Base-by-base conservation (phyloP, 192 early-diverging fungal species). In the Mycoemilia scoparia region DNA sequence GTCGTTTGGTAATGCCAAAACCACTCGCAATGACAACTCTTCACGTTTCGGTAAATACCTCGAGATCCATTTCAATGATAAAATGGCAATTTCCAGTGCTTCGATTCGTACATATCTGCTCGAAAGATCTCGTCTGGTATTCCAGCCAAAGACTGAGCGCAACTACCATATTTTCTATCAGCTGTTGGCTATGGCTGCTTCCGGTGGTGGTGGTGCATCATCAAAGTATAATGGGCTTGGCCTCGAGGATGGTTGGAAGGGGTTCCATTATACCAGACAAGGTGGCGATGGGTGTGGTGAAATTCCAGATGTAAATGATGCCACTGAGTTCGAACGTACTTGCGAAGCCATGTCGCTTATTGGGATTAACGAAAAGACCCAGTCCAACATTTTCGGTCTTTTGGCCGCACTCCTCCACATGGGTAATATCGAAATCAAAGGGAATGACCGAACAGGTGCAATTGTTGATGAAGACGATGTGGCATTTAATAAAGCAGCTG, bases 101-200 rank as follows among this genome's bases (percentile, higher is more conserved):
- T 79, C 68, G 31, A 93, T 93, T 48, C 73, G 93, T 34, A 98
- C 90, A 3, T 98, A 98, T 43, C 65, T 98, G 13, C 60, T 98
- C 37, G 93, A 98, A 54, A 74, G 93, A 22, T 96, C 90, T 25
- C 78, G 93, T 47, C 63, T 98, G 39, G 79, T 89, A 25, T 88
- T 81, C 62, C 93, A 98, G 60, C 90, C 90, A 3, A 66, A 74
- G 21, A 72, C 67, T 0, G 91, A 96, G 61, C 71, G 92, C 46
- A 95, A 93, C 69, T 98, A 98, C 67, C 93, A 98, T 69, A 84
- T 98, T 54, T 98, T 98, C 57, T 98, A 98, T 64, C 93, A 98
- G 70, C 73, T 98, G 26, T 90, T 87, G 62, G 76, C 87, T 11
- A 90, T 82, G 29, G 77, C 74, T 4, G 83, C 87, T 7, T 62